phyloP scores from a whole-genome alignment of 2,329 filamentous ascomycete genomes.

The Ophiostoma novo-ulmi region DNA sequence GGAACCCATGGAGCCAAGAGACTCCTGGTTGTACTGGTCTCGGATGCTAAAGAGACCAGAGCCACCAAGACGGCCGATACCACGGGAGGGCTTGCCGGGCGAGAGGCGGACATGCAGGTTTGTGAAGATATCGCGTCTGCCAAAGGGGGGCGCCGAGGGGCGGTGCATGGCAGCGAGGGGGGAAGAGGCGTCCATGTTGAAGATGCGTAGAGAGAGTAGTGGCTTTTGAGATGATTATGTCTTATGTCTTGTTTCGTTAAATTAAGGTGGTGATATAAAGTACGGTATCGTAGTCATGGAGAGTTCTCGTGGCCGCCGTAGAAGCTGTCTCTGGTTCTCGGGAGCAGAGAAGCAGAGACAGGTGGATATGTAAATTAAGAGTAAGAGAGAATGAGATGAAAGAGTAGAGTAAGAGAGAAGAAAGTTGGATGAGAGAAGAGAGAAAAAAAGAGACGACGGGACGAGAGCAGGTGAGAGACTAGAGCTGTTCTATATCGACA shows the following conservation, averaged over 20 bases:
- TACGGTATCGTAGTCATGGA: conserved; percentile 14
- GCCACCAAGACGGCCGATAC: conserved; percentile 14
- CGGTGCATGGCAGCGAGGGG: conserved; percentile 90
- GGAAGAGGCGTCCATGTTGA: conserved; percentile 82
- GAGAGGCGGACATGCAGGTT: conserved; percentile 45
- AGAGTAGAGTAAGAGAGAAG: not conserved
- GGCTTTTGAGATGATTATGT: not conserved
- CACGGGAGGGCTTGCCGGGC: conserved; percentile 50
- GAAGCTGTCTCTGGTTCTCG: conserved; percentile 11
- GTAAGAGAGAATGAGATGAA: not conserved
- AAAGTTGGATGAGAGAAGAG: too few relatives aligned
- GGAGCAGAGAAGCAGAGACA: not conserved
- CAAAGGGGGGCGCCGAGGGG: conserved; percentile 59
- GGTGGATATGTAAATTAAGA: not conserved
- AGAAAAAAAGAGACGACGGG: not conserved
- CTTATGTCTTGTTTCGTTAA: not conserved
- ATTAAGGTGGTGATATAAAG: conserved; percentile 11
- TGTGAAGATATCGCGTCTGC: conserved; percentile 49
- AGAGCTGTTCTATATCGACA: conserved; percentile 19
- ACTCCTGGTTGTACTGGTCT: conserved; percentile 65
- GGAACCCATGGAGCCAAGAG: conserved; percentile 63
- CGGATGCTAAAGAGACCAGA: conserved; percentile 66
- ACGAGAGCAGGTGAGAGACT: conserved; percentile 16
- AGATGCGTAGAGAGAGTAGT: not conserved
- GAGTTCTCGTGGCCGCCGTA: not conserved